Evolutionary conservation across 805 yeast species (phyloP), one percentile per base, ranked within the genome.

Genomic region (Wickerhamiella allomyrinae): DNA sequence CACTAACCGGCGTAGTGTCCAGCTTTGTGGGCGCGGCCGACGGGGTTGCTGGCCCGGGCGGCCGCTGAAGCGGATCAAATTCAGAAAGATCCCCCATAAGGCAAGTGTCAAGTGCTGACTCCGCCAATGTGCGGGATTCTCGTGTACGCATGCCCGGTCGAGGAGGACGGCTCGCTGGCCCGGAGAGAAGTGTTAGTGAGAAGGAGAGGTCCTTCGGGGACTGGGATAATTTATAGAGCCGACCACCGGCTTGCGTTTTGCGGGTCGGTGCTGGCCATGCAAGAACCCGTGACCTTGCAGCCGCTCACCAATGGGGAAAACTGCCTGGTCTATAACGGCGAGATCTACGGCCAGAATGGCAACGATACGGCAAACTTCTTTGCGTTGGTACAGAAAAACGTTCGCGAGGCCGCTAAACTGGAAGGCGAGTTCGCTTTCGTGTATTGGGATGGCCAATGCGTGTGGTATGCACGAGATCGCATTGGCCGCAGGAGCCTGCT

Each of bases 251-350:
- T 50, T 8, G 48, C 46, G 19, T 41, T 55, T 19, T 70, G 70
- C 45, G 78, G 91, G 0, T 80, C 96, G 0, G 84, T 91, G 0
- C 65, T 91, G 14, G 79, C 94, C 0, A 60, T 91, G 34, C 66
- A 98, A 44, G 69, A 71, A 17, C 97, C 97, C 0, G 73, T 82
- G 51, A 76, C 83, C 0, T 49, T 61, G 23, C 99, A 91, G 58
- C 95, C 97, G 0, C 48, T 76, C 3, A 49, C 45, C 2, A 47
- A 47, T 7, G 51, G 44, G 9, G 56, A 51, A 3, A 51, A 61
- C 37, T 53, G 70, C 0, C 55, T 93, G 7, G 94, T 85, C 55
- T 89, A 80, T 61, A 91, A 93, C 57, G 99, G 98, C 0, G 96
- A 91, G 53, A 60, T 91, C 9, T 91, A 91, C 58, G 78, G 78